Conservation (phyloP, 805 yeast genomes). For the Cyberlindnera euphorbiae region DNA sequence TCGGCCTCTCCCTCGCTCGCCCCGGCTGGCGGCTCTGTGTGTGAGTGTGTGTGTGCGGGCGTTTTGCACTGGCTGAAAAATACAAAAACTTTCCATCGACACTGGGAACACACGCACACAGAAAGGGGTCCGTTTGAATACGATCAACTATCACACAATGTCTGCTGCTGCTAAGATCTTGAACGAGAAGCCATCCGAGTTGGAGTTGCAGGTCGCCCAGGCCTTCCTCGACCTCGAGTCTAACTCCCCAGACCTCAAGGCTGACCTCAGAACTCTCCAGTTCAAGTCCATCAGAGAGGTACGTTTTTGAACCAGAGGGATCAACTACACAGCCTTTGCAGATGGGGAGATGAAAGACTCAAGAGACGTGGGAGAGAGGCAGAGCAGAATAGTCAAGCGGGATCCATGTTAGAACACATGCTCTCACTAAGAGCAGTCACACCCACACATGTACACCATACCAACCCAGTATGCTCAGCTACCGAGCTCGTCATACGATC, state of each 20-base stretch:
- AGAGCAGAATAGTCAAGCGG: no score
- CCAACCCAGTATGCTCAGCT: no score
- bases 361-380: no score
- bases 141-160: conserved; percentile 44
- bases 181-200: conserved; percentile 93
- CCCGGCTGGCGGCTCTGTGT: no score
- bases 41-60: neutral
- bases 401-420: no score
- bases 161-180: conserved; percentile 96
- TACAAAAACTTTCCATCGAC: conserved; percentile 17
- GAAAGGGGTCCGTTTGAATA: neutral
- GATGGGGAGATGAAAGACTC: no score
- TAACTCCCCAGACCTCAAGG: conserved; percentile 92
- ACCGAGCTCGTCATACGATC: no score
- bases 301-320: conserved; percentile 13
- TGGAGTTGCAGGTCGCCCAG: conserved; percentile 99
- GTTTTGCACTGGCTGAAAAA: conserved; percentile 5
- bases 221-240: conserved; percentile 94
- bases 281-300: conserved; percentile 96
- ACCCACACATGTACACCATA: no score
- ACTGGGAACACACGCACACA: conserved; percentile 1
- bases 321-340: no score
- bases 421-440: no score
- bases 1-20: neutral
- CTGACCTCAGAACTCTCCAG: conserved; percentile 97